Percentiles rank a stretch among this genome's conserved stretches.
Conservation (phyloP, 257 asterid genomes). For the Scutellaria baicalensis region DNA sequence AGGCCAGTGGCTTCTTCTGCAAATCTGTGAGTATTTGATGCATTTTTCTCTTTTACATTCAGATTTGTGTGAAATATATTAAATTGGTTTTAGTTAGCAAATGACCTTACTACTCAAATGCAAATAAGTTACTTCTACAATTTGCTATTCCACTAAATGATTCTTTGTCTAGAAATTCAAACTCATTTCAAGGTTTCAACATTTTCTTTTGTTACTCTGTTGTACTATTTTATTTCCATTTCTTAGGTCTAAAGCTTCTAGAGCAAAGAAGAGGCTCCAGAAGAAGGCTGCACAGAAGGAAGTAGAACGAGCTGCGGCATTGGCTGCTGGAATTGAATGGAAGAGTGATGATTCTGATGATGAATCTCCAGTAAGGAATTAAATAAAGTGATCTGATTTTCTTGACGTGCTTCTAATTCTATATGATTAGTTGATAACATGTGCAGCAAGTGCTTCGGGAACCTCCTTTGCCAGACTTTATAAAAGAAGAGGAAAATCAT, state of each 20-base stretch:
- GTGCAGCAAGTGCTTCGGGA: constrained; percentile 41
- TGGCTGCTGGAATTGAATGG: constrained; percentile 85
- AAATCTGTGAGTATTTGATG: constrained; percentile 46
- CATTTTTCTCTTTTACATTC: constrained; percentile 9
- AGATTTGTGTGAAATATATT: constrained; percentile 1
- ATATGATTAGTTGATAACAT: constrained; percentile 7
- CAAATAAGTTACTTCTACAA: neutral
- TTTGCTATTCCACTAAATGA: neutral
- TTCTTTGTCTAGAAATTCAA: neutral
- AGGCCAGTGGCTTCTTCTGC: constrained; percentile 72
- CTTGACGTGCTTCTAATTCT: constrained; percentile 6
- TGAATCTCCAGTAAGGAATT: constrained; percentile 54
- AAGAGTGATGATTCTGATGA: constrained; percentile 76
- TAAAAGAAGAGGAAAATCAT: constrained; percentile 59
- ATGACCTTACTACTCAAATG: neutral
- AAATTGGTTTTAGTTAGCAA: neutral
- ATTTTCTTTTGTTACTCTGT: neutral
- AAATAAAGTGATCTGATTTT: neutral
- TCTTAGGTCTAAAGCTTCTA: constrained; percentile 57
- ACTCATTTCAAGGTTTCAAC: neutral
- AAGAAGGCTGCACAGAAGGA: constrained; percentile 51
- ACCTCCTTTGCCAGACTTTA: constrained; percentile 71
- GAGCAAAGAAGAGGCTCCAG: constrained; percentile 64
- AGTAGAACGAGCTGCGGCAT: constrained; percentile 60
- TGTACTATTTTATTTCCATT: neutral